Evolutionary conservation across 352 stramenopile species (phyloP).

Genomic region (Pythium insidiosum): DNA sequence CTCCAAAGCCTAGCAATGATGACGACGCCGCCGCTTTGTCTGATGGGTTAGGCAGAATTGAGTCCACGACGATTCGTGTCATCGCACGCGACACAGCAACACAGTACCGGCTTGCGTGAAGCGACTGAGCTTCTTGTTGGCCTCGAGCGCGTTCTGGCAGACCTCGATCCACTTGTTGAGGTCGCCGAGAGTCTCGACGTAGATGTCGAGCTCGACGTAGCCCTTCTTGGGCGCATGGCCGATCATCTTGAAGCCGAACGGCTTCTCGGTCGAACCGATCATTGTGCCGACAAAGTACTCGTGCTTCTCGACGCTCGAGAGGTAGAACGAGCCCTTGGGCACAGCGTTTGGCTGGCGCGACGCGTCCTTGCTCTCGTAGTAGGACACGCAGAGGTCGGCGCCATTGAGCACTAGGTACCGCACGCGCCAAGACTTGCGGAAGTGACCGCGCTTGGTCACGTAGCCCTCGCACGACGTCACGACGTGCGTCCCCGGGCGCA

Average conservation of each 20-base stretch:
- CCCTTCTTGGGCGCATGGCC: slow-evolving; percentile 66
- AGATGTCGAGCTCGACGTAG: slow-evolving; percentile 77
- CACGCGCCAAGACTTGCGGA: slow-evolving; percentile 79
- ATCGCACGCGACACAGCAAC: neutral
- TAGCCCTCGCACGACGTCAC: slow-evolving; percentile 83
- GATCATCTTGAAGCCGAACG: slow-evolving; percentile 82
- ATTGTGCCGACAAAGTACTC: slow-evolving; percentile 71
- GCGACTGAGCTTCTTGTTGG: slow-evolving; percentile 37
- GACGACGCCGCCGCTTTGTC: slow-evolving; percentile 29
- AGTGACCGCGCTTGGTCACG: slow-evolving; percentile 79
- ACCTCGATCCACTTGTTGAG: slow-evolving; percentile 79
- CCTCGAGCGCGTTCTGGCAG: slow-evolving; percentile 57
- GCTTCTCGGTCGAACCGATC: slow-evolving; percentile 57
- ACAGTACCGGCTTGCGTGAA: slow-evolving; percentile 5
- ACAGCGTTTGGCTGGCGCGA: slow-evolving; percentile 19
- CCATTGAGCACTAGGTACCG: slow-evolving; percentile 74
- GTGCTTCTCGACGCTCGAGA: slow-evolving; percentile 71
- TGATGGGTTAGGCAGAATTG: neutral
- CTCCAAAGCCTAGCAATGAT: slow-evolving; percentile 47
- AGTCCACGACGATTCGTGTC: neutral
- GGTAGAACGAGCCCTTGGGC: slow-evolving; percentile 65
- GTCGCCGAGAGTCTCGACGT: slow-evolving; percentile 51
- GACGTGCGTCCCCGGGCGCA: too few relatives aligned
- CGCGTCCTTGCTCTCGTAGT: slow-evolving; percentile 68
- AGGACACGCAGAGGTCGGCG: slow-evolving; percentile 52